Evolutionary conservation across 2,329 filamentous ascomycete species (phyloP).

Genomic region (Botrytis cinerea): DNA sequence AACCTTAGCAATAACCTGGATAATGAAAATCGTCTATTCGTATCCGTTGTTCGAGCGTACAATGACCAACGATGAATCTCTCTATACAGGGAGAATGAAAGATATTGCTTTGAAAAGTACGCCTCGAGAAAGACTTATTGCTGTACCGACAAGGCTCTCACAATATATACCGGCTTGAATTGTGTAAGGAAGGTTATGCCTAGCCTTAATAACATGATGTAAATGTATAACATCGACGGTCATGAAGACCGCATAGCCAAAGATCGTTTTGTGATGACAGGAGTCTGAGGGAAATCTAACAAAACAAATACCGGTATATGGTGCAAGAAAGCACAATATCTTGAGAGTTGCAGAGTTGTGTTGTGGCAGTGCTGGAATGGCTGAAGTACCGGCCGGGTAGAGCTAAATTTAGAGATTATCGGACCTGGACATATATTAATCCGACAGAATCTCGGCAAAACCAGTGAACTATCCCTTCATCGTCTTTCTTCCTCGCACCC

Average conservation of each 20-base stretch:
- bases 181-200: not conserved
- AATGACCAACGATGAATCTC: not conserved
- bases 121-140: not conserved
- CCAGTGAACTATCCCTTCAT: not conserved
- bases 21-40: not conserved
- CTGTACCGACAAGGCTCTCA: not conserved
- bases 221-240: not conserved
- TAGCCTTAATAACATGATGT: not conserved
- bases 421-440: not conserved
- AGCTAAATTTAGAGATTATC: conserved; percentile 5
- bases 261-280: not conserved
- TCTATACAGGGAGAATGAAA: not conserved
- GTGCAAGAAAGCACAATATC: too few relatives aligned
- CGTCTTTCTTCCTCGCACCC: not conserved
- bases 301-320: not conserved
- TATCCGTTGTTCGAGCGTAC: not conserved
- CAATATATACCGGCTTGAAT: not conserved
- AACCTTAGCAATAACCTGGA: not conserved
- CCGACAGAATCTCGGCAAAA: not conserved
- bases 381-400: not conserved
- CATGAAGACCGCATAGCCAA: not conserved
- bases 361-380: not conserved
- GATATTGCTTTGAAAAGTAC: not conserved
- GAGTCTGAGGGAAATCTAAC: not conserved
- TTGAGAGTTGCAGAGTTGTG: not conserved